Base-by-base conservation (phyloP, 305 asterid genomes). In the Rubia occidens region DNA sequence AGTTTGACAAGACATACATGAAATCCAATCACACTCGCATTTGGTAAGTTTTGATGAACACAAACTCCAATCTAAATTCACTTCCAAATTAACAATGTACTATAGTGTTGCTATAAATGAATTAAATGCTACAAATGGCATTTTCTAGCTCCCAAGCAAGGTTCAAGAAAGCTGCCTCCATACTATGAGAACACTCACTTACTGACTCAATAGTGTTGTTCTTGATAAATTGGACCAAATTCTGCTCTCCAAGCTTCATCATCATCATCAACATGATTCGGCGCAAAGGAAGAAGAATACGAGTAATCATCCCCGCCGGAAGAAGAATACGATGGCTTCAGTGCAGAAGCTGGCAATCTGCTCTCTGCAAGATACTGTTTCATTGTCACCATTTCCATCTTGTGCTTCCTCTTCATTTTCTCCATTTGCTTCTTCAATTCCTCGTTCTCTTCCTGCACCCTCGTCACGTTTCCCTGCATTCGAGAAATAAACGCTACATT, bases 201-300 rank as follows among this genome's bases (percentile, higher is more conserved):
- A 26, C 29, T 2, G 11, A 35, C 24, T 77, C 82, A 80, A 39
- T 78, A 78, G 53, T 85, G 88, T 26, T 92, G 89, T 40, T 93
- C 95, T 79, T 94, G 99, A 78, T 94, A 94, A 54, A 88, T 94
- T 63, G 99, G 86, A 43, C 99, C 99, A 67, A 94, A 94, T 78
- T 94, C 97, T 21, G 95, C 97, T 76, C 93, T 86, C 99, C 99
- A 94, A 11, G 96, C 95, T 78, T 90, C 88, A 77, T 93, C 98
- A 72, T 93, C 88, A 61, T 79, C 87, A 61, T 79, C 87, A 24
- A 24, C 2, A 26, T 26, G 29, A 44, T 51, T 51, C 11, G 81
- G 84, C 18, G 55, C 63, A 55, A 75, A 45, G 59, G 80, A 67
- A 24, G 75, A 55, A 17, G 69, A 54, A 21, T 73, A 76, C 2